phyloP scores from a whole-genome alignment of 495 filamentous ascomycete species.

The Lepidopterella palustris region DNA sequence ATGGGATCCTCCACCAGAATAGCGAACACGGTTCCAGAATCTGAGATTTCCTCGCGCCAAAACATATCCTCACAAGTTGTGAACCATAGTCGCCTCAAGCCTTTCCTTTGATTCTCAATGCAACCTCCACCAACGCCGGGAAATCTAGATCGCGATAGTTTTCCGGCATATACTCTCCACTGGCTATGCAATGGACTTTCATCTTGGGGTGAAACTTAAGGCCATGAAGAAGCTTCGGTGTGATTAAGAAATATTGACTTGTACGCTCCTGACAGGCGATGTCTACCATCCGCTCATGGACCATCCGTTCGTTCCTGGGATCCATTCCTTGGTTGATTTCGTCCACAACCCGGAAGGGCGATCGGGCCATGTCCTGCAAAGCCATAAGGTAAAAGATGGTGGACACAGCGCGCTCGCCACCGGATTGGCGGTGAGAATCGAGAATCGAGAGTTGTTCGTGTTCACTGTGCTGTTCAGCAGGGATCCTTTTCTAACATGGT shows the following conservation, averaged over 20 bases:
- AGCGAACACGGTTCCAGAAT: no score
- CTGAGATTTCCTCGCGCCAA: no score
- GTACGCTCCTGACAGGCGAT: slow-evolving; percentile 76
- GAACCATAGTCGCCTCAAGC: slow-evolving; percentile 2
- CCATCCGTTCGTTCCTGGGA: slow-evolving; percentile 93
- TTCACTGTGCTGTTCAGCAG: slow-evolving; percentile 46
- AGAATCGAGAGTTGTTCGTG: slow-evolving; percentile 76
- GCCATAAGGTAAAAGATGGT: slow-evolving; percentile 99
- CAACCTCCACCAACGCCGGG: slow-evolving; percentile 43
- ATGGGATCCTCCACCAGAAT: no score
- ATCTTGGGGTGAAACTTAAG: slow-evolving; percentile 83
- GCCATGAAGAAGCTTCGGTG: slow-evolving; percentile 85
- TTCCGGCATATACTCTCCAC: slow-evolving; percentile 79
- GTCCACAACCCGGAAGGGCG: slow-evolving; percentile 98
- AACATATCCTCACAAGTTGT: no score
- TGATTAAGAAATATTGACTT: slow-evolving; percentile 85
- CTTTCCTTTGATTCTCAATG: slow-evolving; percentile 18
- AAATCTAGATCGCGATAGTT: slow-evolving; percentile 51
- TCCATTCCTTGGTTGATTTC: slow-evolving; percentile 99
- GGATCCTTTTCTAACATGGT: background rate
- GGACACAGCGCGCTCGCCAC: slow-evolving; percentile 90
- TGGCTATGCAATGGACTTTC: slow-evolving; percentile 88
- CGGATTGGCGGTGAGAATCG: slow-evolving; percentile 87
- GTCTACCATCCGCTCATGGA: slow-evolving; percentile 92
- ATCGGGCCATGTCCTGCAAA: slow-evolving; percentile 84